phyloP scores from a whole-genome alignment of 208 protist species.

The Crithidia expoeki region DNA sequence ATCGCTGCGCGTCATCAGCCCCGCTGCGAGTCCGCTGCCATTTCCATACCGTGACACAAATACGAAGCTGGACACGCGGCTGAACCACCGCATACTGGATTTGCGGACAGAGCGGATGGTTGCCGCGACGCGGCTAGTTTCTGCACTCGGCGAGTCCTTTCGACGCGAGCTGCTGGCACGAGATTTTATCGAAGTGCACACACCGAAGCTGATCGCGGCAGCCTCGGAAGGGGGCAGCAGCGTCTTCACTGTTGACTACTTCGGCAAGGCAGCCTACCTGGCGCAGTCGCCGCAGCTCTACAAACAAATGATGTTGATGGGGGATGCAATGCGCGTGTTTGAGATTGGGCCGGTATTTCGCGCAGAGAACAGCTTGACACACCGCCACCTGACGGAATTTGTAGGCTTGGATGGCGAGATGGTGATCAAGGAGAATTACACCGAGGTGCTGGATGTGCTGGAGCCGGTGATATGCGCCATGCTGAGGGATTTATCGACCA shows the following conservation, averaged over 20 bases:
- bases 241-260: slow-evolving; percentile 85
- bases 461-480: slow-evolving; percentile 94
- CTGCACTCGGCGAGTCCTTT: slow-evolving; percentile 85
- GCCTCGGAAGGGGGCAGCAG: slow-evolving; percentile 93
- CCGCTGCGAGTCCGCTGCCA: slow-evolving; percentile 65
- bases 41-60: slow-evolving; percentile 86
- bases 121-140: slow-evolving; percentile 93
- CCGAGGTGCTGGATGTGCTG: slow-evolving; percentile 97
- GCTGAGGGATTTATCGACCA: slow-evolving; percentile 81
- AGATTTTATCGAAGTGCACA: slow-evolving; percentile 98
- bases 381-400: slow-evolving; percentile 99
- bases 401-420: slow-evolving; percentile 99
- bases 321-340: slow-evolving; percentile 94
- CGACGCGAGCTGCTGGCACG: slow-evolving; percentile 78
- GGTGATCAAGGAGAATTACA: slow-evolving; percentile 96
- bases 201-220: slow-evolving; percentile 97
- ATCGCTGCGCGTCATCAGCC: slow-evolving; percentile 50
- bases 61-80: slow-evolving; percentile 90
- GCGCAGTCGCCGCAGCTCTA: slow-evolving; percentile 99
- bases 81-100: slow-evolving; percentile 97
- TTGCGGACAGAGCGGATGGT: slow-evolving; percentile 94
- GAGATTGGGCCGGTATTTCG: slow-evolving; percentile 98
- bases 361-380: slow-evolving; percentile 98
- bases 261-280: slow-evolving; percentile 87
- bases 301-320: slow-evolving; percentile 98